phyloP scores from a whole-genome alignment of 2,329 filamentous ascomycete genomes.

The Nigrograna mackinnonii region DNA sequence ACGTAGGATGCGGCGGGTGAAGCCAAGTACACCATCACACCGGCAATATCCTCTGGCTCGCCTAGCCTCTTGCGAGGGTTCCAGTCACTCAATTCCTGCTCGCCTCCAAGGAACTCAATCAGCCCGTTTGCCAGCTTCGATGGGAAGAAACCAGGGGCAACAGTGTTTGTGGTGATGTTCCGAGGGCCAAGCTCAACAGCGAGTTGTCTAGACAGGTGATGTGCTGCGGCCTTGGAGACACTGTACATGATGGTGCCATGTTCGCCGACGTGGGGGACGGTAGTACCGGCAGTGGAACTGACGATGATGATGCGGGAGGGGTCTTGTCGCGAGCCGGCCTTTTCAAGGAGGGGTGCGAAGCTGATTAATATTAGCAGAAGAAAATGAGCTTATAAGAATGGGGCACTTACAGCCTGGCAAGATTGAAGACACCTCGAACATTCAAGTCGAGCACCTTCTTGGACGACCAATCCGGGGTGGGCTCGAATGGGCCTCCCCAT shows the following conservation, averaged over 20 bases:
- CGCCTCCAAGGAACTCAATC: constrained; percentile 42
- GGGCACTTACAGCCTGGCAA: constrained; percentile 35
- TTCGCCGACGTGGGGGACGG: constrained; percentile 41
- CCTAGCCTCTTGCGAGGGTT: constrained; percentile 38
- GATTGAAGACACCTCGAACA: constrained; percentile 44
- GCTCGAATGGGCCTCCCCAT: constrained; percentile 43
- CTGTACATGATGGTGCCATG: constrained; percentile 45
- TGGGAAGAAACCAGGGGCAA: constrained; percentile 45
- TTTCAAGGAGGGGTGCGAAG: constrained; percentile 39
- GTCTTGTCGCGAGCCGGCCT: constrained; percentile 30
- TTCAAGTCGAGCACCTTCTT: constrained; percentile 44
- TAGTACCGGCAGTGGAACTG: constrained; percentile 38
- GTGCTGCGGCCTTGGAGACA: constrained; percentile 43
- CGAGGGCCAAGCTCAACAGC: constrained; percentile 43
- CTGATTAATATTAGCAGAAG: too few relatives aligned
- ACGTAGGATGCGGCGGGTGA: constrained; percentile 31
- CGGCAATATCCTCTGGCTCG: constrained; percentile 40
- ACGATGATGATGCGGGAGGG: constrained; percentile 44
- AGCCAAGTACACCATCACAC: constrained; percentile 39
- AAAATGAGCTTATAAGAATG: neutral
- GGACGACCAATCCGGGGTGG: constrained; percentile 37
- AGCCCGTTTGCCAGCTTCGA: constrained; percentile 40
- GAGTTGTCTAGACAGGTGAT: constrained; percentile 42
- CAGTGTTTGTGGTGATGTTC: constrained; percentile 43
- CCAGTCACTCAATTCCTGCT: constrained; percentile 42